Evolutionary conservation across 2,329 filamentous ascomycete genomes (phyloP).

Genomic region (Fusarium camptoceras): DNA sequence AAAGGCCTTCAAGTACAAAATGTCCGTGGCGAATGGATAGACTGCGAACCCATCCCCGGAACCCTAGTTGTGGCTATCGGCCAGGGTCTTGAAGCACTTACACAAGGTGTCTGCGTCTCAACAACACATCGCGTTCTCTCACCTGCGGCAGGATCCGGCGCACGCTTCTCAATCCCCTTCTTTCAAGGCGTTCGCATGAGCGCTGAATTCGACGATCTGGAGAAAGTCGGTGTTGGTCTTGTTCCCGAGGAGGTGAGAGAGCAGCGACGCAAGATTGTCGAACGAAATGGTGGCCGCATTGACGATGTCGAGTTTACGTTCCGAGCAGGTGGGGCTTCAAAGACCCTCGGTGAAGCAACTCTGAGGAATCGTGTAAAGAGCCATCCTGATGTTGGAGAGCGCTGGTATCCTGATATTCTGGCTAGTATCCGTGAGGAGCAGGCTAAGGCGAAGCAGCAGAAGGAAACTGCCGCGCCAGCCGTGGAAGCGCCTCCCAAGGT

Average conservation of each 20-base stretch:
- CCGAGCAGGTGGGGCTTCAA: conserved; percentile 72
- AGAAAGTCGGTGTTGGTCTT: conserved; percentile 64
- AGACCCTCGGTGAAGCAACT: conserved; percentile 83
- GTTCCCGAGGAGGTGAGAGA: conserved; percentile 72
- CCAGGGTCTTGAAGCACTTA: conserved; percentile 87
- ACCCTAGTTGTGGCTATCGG: conserved; percentile 90
- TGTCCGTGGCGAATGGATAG: conserved; percentile 80
- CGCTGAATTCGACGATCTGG: conserved; percentile 82
- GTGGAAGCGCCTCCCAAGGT: conserved; percentile 39
- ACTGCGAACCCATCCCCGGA: conserved; percentile 78
- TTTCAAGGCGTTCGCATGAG: conserved; percentile 88
- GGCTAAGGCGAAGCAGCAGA: conserved; percentile 54
- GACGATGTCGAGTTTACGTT: conserved; percentile 93
- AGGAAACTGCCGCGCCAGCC: conserved; percentile 37
- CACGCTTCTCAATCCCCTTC: conserved; percentile 85
- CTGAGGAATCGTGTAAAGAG: conserved; percentile 87
- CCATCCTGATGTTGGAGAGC: conserved; percentile 86
- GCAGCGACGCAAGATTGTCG: conserved; percentile 70
- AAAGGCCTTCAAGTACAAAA: conserved; percentile 86
- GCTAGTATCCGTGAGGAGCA: conserved; percentile 69
- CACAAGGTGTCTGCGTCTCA: conserved; percentile 81
- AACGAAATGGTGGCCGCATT: conserved; percentile 65
- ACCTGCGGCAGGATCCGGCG: conserved; percentile 74
- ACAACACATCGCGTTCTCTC: conserved; percentile 89
- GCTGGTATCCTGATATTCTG: conserved; percentile 78